Percentiles rank a stretch among this genome's conserved stretches.
Evolutionary conservation across 441 rosid species (phyloP).

Genomic region (Hura crepitans): DNA sequence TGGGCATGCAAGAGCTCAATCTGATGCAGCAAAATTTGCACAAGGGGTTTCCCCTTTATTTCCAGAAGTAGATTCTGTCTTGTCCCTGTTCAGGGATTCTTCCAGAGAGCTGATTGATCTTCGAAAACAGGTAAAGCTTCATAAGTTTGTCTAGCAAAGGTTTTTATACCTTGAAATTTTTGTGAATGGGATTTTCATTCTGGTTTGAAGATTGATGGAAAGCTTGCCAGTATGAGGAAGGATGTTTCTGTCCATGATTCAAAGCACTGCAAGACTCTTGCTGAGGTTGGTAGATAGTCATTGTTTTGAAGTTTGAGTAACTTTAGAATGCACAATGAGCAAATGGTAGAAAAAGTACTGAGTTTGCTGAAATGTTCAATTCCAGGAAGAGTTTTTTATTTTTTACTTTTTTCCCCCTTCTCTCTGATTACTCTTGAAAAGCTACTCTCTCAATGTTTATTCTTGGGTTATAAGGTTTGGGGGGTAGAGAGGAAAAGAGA

Average conservation of each 20-base stretch:
- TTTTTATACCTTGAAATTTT: background rate
- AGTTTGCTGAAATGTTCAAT: background rate
- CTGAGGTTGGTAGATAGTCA: slow-evolving; percentile 53
- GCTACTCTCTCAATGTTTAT: background rate
- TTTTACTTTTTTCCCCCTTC: background rate
- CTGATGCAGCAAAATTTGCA: slow-evolving; percentile 50
- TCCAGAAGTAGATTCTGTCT: slow-evolving; percentile 89
- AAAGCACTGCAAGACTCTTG: slow-evolving; percentile 86
- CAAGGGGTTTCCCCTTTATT: slow-evolving; percentile 70
- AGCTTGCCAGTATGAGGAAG: slow-evolving; percentile 77
- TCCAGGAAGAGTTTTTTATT: background rate
- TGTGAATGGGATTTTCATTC: slow-evolving; percentile 18
- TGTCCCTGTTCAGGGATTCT: slow-evolving; percentile 83
- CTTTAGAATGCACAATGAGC: background rate
- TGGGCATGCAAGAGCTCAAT: slow-evolving; percentile 57
- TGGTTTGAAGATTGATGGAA: slow-evolving; percentile 76
- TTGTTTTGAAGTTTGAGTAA: background rate
- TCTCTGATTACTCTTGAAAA: background rate
- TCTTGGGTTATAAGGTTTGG: background rate
- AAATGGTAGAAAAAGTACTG: slow-evolving; percentile 5
- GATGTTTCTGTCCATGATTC: slow-evolving; percentile 91
- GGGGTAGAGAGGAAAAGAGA: background rate
- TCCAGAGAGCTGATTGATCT: slow-evolving; percentile 88
- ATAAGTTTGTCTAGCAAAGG: slow-evolving; percentile 7
- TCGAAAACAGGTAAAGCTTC: slow-evolving; percentile 58